These are phyloP conservation scores for Pisolithus tinctorius DNA, from an alignment of 768 basidiomycete genomes.

Conservation along the genomic window DNA sequence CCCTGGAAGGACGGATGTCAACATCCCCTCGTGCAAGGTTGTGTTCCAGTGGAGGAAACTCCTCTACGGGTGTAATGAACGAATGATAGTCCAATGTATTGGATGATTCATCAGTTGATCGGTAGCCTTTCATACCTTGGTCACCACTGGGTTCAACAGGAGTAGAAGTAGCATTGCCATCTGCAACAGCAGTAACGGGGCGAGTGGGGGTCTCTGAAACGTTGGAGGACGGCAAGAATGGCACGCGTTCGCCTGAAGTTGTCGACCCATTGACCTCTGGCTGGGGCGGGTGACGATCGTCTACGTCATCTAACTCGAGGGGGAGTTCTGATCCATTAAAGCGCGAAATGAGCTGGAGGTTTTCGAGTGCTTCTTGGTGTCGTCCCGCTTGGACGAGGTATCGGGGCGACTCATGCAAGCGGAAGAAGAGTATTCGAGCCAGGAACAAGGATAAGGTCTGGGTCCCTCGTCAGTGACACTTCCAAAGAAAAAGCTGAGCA, in stretches of 20 bases:
- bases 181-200: slow-evolving; percentile 22
- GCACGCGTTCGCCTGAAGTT: slow-evolving; percentile 18
- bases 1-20: slow-evolving; percentile 2
- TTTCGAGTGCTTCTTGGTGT: slow-evolving; percentile 75
- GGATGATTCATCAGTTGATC: slow-evolving; percentile 23
- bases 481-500: slow-evolving; percentile 1
- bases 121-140: slow-evolving; percentile 20
- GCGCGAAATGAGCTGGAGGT: slow-evolving; percentile 74
- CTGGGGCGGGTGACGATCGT: slow-evolving; percentile 30
- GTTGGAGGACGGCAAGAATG: slow-evolving; percentile 15
- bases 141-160: slow-evolving; percentile 9
- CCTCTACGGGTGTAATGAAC: slow-evolving; percentile 20
- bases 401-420: slow-evolving; percentile 89
- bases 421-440: slow-evolving; percentile 83
- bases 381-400: slow-evolving; percentile 88
- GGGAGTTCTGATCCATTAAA: slow-evolving; percentile 75
- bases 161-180: not conserved
- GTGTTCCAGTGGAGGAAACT: slow-evolving; percentile 16
- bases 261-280: slow-evolving; percentile 10
- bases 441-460: slow-evolving; percentile 87
- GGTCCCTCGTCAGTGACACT: slow-evolving; percentile 1
- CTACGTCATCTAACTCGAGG: slow-evolving; percentile 67
- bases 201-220: slow-evolving; percentile 7
- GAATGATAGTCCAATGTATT: slow-evolving; percentile 21
- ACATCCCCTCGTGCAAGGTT: slow-evolving; percentile 27